Percentiles rank a stretch among this genome's conserved stretches.
These are phyloP conservation scores for Annulohypoxylon truncatum DNA, from an alignment of 2,329 filamentous ascomycete genomes.

Conservation along the genomic window DNA sequence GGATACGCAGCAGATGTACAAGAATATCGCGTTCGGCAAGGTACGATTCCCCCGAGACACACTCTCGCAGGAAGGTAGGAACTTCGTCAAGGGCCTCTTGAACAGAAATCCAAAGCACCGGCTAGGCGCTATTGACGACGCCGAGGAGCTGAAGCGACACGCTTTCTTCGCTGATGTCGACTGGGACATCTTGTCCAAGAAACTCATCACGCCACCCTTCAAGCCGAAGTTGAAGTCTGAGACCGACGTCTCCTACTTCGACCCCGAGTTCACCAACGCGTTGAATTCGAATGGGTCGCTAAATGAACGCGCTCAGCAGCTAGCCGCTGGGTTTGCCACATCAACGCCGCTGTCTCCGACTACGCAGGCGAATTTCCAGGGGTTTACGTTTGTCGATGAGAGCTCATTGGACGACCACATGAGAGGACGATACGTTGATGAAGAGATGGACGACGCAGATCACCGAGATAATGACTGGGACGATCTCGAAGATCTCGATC, in stretches of 20 bases:
- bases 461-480: slow-evolving; percentile 67
- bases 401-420: slow-evolving; percentile 92
- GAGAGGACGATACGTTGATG: slow-evolving; percentile 63
- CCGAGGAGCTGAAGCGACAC: slow-evolving; percentile 92
- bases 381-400: slow-evolving; percentile 99
- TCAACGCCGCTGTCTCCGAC: slow-evolving; percentile 94
- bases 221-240: slow-evolving; percentile 97
- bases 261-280: slow-evolving; percentile 97
- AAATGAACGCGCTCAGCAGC: slow-evolving; percentile 87
- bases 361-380: slow-evolving; percentile 97
- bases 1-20: slow-evolving; percentile 99
- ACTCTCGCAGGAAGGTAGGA: slow-evolving; percentile 91
- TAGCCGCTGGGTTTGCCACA: slow-evolving; percentile 86
- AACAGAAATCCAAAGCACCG: slow-evolving; percentile 98
- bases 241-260: slow-evolving; percentile 97
- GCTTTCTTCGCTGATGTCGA: slow-evolving; percentile 95
- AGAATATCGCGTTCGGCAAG: slow-evolving; percentile 99
- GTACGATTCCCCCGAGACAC: slow-evolving; percentile 96
- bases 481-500: slow-evolving; percentile 66
- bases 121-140: slow-evolving; percentile 89
- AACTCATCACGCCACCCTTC: slow-evolving; percentile 94
- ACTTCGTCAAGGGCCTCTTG: slow-evolving; percentile 96
- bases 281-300: slow-evolving; percentile 87
- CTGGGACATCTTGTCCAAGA: slow-evolving; percentile 88
- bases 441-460: slow-evolving; percentile 70